Conservation (phyloP, 805 yeast species). For the Yarrowia alimentaria region DNA sequence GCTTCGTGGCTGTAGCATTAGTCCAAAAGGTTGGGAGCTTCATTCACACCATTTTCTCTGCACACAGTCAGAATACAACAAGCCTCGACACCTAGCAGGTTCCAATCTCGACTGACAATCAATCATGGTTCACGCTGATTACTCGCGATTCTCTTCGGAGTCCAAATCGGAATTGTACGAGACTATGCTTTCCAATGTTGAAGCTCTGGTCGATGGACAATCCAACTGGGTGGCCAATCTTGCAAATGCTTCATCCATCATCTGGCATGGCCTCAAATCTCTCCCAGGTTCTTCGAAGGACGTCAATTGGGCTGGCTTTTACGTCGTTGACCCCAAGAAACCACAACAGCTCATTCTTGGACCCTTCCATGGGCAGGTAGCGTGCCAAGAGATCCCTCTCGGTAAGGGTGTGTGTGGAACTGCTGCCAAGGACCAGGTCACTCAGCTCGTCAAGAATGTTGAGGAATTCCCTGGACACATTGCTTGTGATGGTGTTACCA, state of each 20-base stretch:
- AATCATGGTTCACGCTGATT: slow-evolving; percentile 63
- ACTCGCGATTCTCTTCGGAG: slow-evolving; percentile 49
- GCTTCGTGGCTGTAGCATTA: too few species aligned
- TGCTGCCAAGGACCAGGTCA: slow-evolving; percentile 58
- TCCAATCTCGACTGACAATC: too few species aligned
- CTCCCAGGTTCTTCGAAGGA: slow-evolving; percentile 42
- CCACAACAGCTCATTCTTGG: slow-evolving; percentile 62
- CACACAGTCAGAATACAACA: too few species aligned
- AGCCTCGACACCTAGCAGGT: too few species aligned
- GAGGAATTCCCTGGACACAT: slow-evolving; percentile 84
- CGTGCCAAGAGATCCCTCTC: slow-evolving; percentile 76
- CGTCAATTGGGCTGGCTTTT: slow-evolving; percentile 95
- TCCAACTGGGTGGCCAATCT: slow-evolving; percentile 86
- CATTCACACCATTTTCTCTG: too few species aligned
- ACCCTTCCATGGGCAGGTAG: slow-evolving; percentile 96
- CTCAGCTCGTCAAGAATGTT: slow-evolving; percentile 80
- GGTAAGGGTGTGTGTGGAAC: slow-evolving; percentile 93
- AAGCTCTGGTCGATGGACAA: slow-evolving; percentile 61
- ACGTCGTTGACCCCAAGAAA: slow-evolving; percentile 50
- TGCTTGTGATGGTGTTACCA: slow-evolving; percentile 95
- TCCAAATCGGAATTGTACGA: slow-evolving; percentile 54
- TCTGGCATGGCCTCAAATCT: slow-evolving; percentile 84
- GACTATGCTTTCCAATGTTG: slow-evolving; percentile 57
- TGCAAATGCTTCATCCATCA: slow-evolving; percentile 77
- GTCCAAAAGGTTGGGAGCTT: too few species aligned